Evolutionary conservation across 2,329 filamentous ascomycete genomes (phyloP).

Genomic region (Fusarium chaquense): DNA sequence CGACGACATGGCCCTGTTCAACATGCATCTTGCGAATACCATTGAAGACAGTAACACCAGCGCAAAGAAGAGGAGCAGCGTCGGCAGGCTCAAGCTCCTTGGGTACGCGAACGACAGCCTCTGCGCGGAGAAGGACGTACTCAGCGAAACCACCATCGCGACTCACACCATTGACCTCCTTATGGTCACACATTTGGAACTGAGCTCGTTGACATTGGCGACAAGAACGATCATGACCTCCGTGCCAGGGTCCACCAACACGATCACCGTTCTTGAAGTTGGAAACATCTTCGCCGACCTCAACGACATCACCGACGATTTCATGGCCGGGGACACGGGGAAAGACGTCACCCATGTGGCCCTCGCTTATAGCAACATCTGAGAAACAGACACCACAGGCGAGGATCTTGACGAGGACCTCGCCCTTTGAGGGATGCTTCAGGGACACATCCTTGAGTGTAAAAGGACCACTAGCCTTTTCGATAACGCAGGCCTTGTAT

Average conservation of each 20-base stretch:
- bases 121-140: conserved; percentile 70
- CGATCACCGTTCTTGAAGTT: conserved; percentile 73
- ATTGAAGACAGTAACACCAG: conserved; percentile 74
- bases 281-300: conserved; percentile 68
- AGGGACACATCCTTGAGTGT: conserved; percentile 70
- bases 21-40: conserved; percentile 66
- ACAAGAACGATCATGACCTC: conserved; percentile 71
- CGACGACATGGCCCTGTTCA: conserved; percentile 65
- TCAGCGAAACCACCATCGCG: conserved; percentile 76
- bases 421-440: conserved; percentile 64
- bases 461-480: conserved; percentile 64
- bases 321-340: conserved; percentile 78
- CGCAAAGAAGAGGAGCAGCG: conserved; percentile 72
- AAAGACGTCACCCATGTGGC: conserved; percentile 66
- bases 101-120: conserved; percentile 70
- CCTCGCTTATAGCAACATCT: conserved; percentile 63
- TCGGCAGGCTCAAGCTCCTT: conserved; percentile 63
- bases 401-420: conserved; percentile 77
- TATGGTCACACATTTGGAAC: conserved; percentile 77
- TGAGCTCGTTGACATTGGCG: conserved; percentile 70
- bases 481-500: conserved; percentile 74
- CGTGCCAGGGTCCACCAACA: conserved; percentile 65
- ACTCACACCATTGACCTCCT: conserved; percentile 72
- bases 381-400: conserved; percentile 80
- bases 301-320: conserved; percentile 74